These are phyloP conservation scores for Candida dendrica DNA, from an alignment of 805 yeast genomes.

Conservation along the genomic window DNA sequence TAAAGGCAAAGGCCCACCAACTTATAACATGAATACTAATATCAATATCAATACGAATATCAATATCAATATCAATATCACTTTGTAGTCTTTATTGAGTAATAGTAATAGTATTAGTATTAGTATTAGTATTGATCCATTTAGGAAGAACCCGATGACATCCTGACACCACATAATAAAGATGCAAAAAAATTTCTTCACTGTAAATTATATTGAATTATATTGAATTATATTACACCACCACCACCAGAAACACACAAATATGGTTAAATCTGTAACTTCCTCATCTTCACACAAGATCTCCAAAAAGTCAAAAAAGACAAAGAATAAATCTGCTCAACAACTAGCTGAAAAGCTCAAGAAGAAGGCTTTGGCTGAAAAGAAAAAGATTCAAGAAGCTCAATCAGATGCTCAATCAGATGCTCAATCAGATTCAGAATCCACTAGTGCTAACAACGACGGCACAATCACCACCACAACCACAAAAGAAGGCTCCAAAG, in stretches of 20 bases:
- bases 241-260: neutral
- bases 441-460: conserved; percentile 3
- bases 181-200: conserved; percentile 14
- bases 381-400: conserved; percentile 4
- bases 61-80: too few species aligned
- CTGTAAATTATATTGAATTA: too few species aligned
- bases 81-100: too few species aligned
- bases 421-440: conserved; percentile 19
- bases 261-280: neutral
- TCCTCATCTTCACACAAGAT: neutral
- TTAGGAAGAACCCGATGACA: neutral
- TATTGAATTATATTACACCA: too few species aligned
- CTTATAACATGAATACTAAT: too few species aligned
- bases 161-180: conserved; percentile 7
- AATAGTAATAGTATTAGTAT: too few species aligned
- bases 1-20: too few species aligned
- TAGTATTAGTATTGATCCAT: too few species aligned
- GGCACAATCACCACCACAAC: conserved; percentile 7
- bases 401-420: conserved; percentile 1
- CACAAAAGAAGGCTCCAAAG: conserved; percentile 6
- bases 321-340: conserved; percentile 29
- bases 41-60: too few species aligned
- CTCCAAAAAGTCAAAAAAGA: conserved; percentile 18
- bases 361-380: conserved; percentile 27
- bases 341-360: conserved; percentile 53